Percentiles rank a stretch among this genome's conserved stretches.
Conservation (phyloP, 139 green algal genomes). For the Volvox africanus region DNA sequence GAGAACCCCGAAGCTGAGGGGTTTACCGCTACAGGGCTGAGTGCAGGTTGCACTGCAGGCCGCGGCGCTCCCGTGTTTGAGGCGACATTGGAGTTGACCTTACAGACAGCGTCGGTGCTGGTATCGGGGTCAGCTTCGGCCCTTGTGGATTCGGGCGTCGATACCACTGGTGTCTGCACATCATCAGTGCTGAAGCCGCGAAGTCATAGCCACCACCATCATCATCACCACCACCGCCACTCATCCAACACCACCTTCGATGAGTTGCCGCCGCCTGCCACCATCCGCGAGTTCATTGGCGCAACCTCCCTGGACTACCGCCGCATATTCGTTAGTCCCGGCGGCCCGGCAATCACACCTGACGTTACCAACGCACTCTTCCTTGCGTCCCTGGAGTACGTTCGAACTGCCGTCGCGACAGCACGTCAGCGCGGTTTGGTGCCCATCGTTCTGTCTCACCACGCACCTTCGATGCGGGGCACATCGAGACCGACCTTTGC, state of each 20-base stretch:
- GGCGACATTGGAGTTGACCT: too few species aligned
- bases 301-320: conserved; percentile 46
- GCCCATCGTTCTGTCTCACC: conserved; percentile 36
- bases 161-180: too few species aligned
- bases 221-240: conserved; percentile 20
- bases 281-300: conserved; percentile 15
- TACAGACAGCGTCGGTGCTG: too few species aligned
- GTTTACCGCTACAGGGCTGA: too few species aligned
- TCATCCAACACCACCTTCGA: neutral
- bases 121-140: too few species aligned
- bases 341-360: conserved; percentile 3
- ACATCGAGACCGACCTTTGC: conserved; percentile 32
- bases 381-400: neutral
- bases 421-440: neutral
- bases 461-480: conserved; percentile 31
- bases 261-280: neutral
- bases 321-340: conserved; percentile 18
- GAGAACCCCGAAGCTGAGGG: too few species aligned
- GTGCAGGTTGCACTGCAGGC: too few species aligned
- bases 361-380: conserved; percentile 19
- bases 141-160: too few species aligned
- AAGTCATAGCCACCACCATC: neutral
- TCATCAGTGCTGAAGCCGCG: neutral
- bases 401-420: neutral
- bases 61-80: too few species aligned